Evolutionary conservation across 352 stramenopile genomes (phyloP).

Genomic region (Phytophthora ohioensis): DNA sequence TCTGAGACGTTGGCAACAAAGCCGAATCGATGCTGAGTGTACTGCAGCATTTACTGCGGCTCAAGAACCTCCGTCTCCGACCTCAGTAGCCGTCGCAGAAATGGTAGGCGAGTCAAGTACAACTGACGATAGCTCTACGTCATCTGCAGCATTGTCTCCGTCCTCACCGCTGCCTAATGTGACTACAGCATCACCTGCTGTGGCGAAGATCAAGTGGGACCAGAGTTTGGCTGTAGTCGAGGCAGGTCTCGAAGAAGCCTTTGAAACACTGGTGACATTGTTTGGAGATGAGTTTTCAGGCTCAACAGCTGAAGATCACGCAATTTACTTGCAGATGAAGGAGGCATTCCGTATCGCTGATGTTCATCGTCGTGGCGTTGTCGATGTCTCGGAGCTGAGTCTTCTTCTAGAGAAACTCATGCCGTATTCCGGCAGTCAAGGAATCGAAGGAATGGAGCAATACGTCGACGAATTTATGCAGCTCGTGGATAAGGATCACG

Average conservation of each 20-base stretch:
- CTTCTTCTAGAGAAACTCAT: slow-evolving; percentile 74
- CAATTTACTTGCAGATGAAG: slow-evolving; percentile 84
- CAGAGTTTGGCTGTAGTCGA: slow-evolving; percentile 56
- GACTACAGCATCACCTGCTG: slow-evolving; percentile 33
- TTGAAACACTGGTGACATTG: slow-evolving; percentile 70
- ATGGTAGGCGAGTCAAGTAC: slow-evolving; percentile 22
- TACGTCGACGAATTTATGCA: slow-evolving; percentile 85
- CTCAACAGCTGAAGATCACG: slow-evolving; percentile 61
- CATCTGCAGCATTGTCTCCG: slow-evolving; percentile 13
- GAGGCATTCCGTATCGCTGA: slow-evolving; percentile 76
- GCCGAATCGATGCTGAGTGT: slow-evolving; percentile 46
- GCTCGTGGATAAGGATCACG: slow-evolving; percentile 68
- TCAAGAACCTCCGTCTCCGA: slow-evolving; percentile 37
- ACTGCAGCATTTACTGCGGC: slow-evolving; percentile 43
- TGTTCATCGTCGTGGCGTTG: slow-evolving; percentile 65
- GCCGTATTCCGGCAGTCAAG: slow-evolving; percentile 54
- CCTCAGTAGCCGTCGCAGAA: slow-evolving; percentile 22
- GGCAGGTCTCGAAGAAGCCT: slow-evolving; percentile 53
- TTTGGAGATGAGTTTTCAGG: slow-evolving; percentile 70
- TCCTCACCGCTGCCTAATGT: slow-evolving; percentile 34
- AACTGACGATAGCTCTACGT: slow-evolving; percentile 11
- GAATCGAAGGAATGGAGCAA: slow-evolving; percentile 60
- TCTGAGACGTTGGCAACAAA: slow-evolving; percentile 37
- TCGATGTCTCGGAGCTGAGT: slow-evolving; percentile 65
- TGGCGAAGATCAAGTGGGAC: slow-evolving; percentile 48